A percentile compares a stretch with the other conserved stretches of the same genome.
phyloP scores from a whole-genome alignment of 805 yeast species.

The Suhomyces tanzawaensis region DNA sequence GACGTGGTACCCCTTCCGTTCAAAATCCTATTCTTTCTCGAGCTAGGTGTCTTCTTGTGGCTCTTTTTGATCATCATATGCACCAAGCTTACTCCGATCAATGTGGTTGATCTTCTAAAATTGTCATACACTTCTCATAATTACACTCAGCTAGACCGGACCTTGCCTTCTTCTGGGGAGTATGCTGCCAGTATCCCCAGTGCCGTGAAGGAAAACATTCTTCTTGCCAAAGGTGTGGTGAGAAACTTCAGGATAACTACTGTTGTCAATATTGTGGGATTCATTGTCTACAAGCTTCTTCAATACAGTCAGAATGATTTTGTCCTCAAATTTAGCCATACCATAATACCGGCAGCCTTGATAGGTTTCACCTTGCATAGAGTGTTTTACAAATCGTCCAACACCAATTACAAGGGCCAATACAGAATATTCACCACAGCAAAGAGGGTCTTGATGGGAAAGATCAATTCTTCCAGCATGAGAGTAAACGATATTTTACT shows the following conservation, averaged over 20 bases:
- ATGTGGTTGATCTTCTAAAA: constrained; percentile 44
- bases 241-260: constrained; percentile 27
- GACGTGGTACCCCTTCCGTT: constrained; percentile 38
- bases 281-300: constrained; percentile 18
- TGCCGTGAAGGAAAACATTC: constrained; percentile 27
- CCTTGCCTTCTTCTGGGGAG: constrained; percentile 27
- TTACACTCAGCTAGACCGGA: constrained; percentile 23
- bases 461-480: constrained; percentile 51
- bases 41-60: constrained; percentile 57
- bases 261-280: constrained; percentile 21
- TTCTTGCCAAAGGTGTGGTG: constrained; percentile 35
- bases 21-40: constrained; percentile 47
- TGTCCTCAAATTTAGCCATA: constrained; percentile 4
- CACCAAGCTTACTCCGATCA: constrained; percentile 36
- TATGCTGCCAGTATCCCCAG: constrained; percentile 29
- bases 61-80: constrained; percentile 41
- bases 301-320: background rate
- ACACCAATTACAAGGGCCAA: constrained; percentile 34
- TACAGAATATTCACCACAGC: constrained; percentile 48
- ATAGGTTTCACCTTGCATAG: constrained; percentile 13
- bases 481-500: constrained; percentile 79
- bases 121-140: constrained; percentile 40
- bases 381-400: constrained; percentile 33
- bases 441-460: constrained; percentile 54
- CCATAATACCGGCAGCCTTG: constrained; percentile 32